phyloP scores from a whole-genome alignment of 176 grass and related monocot species.

The Hordeum marinum region DNA sequence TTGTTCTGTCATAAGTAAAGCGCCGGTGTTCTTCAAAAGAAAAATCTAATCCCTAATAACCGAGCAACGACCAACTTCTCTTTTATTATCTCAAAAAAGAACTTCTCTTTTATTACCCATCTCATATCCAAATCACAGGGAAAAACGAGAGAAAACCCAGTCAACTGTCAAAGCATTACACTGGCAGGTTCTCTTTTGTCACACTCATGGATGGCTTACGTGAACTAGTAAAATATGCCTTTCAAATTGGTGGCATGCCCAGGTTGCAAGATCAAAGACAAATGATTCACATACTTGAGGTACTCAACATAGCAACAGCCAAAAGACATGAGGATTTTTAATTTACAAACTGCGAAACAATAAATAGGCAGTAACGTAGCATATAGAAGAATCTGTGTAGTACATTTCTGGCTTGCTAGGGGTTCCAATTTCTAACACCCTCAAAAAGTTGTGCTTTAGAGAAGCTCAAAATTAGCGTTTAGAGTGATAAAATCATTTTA shows the following conservation, averaged over 20 bases:
- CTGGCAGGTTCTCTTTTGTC: neutral
- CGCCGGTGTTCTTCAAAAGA: no score
- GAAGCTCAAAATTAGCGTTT: no score
- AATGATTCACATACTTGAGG: neutral
- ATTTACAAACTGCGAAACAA: neutral
- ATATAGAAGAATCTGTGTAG: neutral
- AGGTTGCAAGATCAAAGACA: neutral
- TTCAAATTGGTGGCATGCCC: neutral
- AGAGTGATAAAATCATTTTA: conserved; percentile 21
- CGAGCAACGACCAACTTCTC: neutral
- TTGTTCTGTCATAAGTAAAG: no score
- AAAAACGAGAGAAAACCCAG: neutral
- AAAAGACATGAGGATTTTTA: neutral
- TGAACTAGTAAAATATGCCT: neutral
- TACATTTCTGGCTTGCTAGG: neutral
- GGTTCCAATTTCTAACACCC: neutral
- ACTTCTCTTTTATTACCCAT: neutral
- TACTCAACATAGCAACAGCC: neutral
- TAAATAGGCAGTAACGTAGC: neutral
- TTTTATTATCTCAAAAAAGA: neutral
- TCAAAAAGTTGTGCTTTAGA: no score
- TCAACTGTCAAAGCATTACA: neutral
- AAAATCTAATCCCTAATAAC: neutral
- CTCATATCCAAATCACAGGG: neutral
- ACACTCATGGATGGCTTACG: neutral